Evolutionary conservation across 192 early-diverging fungal genomes (phyloP).

Genomic region (Funneliformis mosseae): DNA sequence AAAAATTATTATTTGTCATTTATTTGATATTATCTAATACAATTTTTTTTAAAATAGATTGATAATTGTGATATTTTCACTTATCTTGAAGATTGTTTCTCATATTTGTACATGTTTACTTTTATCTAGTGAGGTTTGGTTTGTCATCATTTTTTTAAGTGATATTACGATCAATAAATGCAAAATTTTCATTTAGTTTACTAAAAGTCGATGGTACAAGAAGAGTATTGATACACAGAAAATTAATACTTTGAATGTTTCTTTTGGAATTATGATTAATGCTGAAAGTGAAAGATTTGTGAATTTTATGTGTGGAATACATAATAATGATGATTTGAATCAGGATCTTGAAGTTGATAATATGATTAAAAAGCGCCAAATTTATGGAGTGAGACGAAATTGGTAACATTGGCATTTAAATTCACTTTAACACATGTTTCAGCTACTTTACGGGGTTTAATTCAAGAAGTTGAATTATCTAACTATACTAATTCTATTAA

Average conservation of each 20-base stretch:
- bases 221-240: not conserved
- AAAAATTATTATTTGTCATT: not conserved
- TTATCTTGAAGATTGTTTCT: not conserved
- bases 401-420: not conserved
- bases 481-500: not conserved
- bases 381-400: not conserved
- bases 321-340: not conserved
- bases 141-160: no score
- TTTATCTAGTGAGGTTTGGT: not conserved
- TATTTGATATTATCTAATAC: not conserved
- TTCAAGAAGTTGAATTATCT: not conserved
- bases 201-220: not conserved
- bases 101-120: slow-evolving; percentile 5
- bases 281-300: not conserved
- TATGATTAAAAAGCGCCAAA: not conserved
- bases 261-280: not conserved
- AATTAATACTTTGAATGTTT: not conserved
- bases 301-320: not conserved
- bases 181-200: not conserved
- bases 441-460: not conserved
- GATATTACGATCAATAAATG: not conserved
- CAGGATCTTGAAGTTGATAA: not conserved
- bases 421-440: not conserved
- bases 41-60: not conserved
- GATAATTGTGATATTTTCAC: not conserved